Evolutionary conservation across 1,284 basidiomycete genomes (phyloP), one percentile per base, ranked within the genome.

Genomic region (Phenoliferia sp.): DNA sequence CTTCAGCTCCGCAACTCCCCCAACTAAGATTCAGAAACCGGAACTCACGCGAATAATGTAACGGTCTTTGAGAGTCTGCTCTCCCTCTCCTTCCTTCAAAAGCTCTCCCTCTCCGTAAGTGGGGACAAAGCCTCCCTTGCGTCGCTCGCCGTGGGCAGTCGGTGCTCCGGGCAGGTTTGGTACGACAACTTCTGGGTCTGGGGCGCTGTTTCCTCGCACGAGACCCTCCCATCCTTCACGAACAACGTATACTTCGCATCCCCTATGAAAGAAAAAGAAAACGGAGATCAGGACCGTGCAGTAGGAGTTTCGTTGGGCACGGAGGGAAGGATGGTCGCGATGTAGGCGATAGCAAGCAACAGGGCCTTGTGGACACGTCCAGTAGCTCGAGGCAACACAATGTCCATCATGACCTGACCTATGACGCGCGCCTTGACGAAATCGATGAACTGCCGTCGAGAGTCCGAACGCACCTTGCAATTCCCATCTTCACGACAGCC

Each of bases 161-260:
- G 58, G 29, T 31, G 32, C 48, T 28, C 48, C 59, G 55, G 35
- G 62, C 22, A 31, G 36, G 2, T 44, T 31, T 2, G 26, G 28
- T 29, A 57, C 26, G 61, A 39, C 44, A 29, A 35, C 22, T 4
- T 22, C 32, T 5, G 67, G 59, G 26, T 67, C 62, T 22, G 34
- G 35, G 5, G 70, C 65, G 3, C 59, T 48, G 77, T 86, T 86
- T 36, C 85, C 85, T 63, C 81, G 78, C 28, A 86, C 84, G 64
- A 99, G 88, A 56, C 95, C 95, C 79, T 98, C 94, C 83, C 96
- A 99, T 54, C 95, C 95, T 82, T 99, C 96, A 54, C 95, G 89
- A 67, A 96, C 90, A 72, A 96, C 88, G 84, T 87, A 96, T 17
- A 90, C 87, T 78, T 96, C 90, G 79, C 92, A 96, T 3, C 57